Percentiles rank a stretch among this genome's conserved stretches.
Conservation (phyloP, 257 asterid genomes). For the Penstemon davidsonii region DNA sequence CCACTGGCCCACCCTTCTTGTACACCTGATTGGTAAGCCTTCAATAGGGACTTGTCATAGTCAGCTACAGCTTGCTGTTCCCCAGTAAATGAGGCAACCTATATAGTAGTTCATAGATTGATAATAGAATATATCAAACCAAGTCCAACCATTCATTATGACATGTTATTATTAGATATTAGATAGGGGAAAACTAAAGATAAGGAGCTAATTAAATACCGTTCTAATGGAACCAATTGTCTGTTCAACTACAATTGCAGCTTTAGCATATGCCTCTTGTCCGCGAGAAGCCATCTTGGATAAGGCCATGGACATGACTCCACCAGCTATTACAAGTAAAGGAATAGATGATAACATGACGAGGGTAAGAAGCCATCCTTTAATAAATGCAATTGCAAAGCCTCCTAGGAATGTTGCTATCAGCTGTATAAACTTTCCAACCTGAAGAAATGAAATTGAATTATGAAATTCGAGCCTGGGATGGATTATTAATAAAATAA, state of each 20-base stretch:
- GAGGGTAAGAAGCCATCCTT: conserved; percentile 76
- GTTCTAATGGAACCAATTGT: conserved; percentile 68
- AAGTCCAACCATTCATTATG: too few species aligned
- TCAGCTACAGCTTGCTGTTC: conserved; percentile 60
- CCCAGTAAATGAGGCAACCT: conserved; percentile 81
- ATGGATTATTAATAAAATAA: not conserved
- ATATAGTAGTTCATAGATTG: not conserved
- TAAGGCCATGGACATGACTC: conserved; percentile 37
- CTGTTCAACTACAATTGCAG: conserved; percentile 62
- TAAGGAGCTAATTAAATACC: conserved; percentile 32
- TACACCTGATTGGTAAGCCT: conserved; percentile 56
- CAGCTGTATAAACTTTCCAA: conserved; percentile 63
- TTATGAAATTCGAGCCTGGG: not conserved
- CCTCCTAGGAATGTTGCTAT: conserved; percentile 63
- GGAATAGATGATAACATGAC: conserved; percentile 65
- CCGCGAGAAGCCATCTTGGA: conserved; percentile 54
- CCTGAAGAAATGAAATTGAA: conserved; percentile 33
- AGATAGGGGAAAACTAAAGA: too few species aligned
- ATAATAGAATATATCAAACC: not conserved
- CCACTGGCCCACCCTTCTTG: conserved; percentile 62
- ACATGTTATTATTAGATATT: too few species aligned
- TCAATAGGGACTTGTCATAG: conserved; percentile 50
- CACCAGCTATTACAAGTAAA: conserved; percentile 51
- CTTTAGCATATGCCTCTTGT: conserved; percentile 63
- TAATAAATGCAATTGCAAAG: conserved; percentile 55